Evolutionary conservation across 345 rosid species (phyloP).

Genomic region (Populus alba): DNA sequence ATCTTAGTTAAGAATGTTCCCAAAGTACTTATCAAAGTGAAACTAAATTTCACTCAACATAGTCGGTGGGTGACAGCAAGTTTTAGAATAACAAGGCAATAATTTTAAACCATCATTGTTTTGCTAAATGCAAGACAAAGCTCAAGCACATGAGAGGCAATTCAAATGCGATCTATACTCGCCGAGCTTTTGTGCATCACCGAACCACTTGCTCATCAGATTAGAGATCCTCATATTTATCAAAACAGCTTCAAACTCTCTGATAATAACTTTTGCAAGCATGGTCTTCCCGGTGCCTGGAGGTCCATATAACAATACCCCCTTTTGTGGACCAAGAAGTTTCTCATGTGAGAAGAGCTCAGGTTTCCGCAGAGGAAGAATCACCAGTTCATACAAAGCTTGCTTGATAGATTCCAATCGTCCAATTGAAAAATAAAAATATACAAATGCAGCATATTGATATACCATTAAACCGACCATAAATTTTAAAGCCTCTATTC

Average conservation of each 20-base stretch:
- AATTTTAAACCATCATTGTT: not conserved
- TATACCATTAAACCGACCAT: not conserved
- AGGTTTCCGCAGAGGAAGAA: slow-evolving; percentile 84
- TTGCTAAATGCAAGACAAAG: not conserved
- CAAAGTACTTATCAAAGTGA: not conserved
- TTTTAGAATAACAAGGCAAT: not conserved
- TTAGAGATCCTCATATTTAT: slow-evolving; percentile 84
- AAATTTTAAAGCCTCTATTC: not conserved
- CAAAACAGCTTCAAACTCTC: slow-evolving; percentile 95
- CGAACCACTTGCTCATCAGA: slow-evolving; percentile 99
- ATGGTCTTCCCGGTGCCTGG: slow-evolving; percentile 99
- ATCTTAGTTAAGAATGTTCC: not conserved
- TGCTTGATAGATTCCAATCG: slow-evolving; percentile 77
- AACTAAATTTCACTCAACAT: not conserved
- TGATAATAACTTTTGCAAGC: slow-evolving; percentile 98
- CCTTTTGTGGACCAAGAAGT: slow-evolving; percentile 97
- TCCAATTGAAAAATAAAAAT: slow-evolving; percentile 52
- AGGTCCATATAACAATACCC: slow-evolving; percentile 91
- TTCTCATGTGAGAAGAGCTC: slow-evolving; percentile 86
- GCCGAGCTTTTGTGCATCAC: slow-evolving; percentile 99
- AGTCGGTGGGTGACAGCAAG: not conserved
- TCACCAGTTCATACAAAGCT: slow-evolving; percentile 83
- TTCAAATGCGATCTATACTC: slow-evolving; percentile 21
- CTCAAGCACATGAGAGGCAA: not conserved
- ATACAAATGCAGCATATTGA: not conserved